Evolutionary conservation across 208 protist species (phyloP).

Genomic region (Trypanosoma caninum): DNA sequence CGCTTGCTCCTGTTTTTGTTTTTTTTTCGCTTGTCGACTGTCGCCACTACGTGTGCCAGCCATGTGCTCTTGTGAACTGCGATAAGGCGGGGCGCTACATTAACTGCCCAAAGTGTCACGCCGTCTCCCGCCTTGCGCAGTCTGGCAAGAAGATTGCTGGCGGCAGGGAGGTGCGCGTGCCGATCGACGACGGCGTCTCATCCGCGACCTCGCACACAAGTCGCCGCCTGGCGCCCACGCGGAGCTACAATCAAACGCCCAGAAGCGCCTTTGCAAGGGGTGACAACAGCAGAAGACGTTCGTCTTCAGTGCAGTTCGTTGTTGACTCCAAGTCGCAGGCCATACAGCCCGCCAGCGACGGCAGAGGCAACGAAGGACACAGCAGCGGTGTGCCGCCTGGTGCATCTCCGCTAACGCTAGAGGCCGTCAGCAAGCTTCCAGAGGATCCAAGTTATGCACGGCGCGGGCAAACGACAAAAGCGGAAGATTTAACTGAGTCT

Average conservation of each 20-base stretch:
- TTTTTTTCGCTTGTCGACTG: constrained; percentile 89
- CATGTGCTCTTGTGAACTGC: constrained; percentile 83
- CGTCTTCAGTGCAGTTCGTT: constrained; percentile 64
- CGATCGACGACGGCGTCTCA: constrained; percentile 75
- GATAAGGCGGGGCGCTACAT: constrained; percentile 73
- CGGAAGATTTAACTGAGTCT: neutral
- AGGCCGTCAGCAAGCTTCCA: constrained; percentile 50
- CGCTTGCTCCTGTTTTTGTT: constrained; percentile 75
- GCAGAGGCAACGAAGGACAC: neutral
- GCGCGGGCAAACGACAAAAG: constrained; percentile 22
- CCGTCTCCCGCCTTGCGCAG: constrained; percentile 76
- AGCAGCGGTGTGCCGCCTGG: neutral
- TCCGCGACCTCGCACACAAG: constrained; percentile 47
- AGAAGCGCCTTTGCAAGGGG: constrained; percentile 41
- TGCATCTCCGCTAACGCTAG: constrained; percentile 53
- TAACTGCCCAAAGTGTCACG: constrained; percentile 67
- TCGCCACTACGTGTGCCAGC: constrained; percentile 87
- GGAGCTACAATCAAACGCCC: neutral
- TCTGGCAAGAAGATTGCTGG: constrained; percentile 44
- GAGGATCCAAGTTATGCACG: constrained; percentile 35
- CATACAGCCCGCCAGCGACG: neutral
- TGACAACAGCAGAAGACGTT: constrained; percentile 35
- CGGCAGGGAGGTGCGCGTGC: constrained; percentile 27
- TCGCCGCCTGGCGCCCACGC: constrained; percentile 9
- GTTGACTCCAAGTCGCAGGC: constrained; percentile 19